Conservation (phyloP, 2,329 filamentous ascomycete genomes). For the Epichloe coenophiala region DNA sequence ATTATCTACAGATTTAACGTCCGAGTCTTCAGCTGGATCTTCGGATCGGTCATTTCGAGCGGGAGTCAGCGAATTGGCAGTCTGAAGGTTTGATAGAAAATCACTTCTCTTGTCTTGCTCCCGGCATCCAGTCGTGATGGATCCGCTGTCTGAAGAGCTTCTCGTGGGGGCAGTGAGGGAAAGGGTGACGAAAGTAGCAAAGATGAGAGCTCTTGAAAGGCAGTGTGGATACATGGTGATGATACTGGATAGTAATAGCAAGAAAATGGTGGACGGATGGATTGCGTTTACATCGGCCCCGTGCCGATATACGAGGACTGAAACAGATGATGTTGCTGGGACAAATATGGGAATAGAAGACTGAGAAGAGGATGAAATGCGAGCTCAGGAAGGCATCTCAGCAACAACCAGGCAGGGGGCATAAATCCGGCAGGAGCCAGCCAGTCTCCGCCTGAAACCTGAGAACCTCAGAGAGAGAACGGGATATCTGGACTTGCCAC, state of each 20-base stretch:
- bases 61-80: neutral
- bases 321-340: too few relatives aligned
- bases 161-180: neutral
- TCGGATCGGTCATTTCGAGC: neutral
- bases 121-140: too few relatives aligned
- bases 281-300: neutral
- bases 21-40: neutral
- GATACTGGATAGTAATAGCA: neutral
- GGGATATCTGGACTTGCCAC: too few relatives aligned
- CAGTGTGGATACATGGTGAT: neutral
- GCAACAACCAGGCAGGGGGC: too few relatives aligned
- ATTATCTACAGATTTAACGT: neutral
- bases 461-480: too few relatives aligned
- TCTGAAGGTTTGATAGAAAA: neutral
- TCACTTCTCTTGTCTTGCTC: neutral
- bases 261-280: neutral
- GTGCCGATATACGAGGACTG: too few relatives aligned
- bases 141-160: slow-evolving; percentile 13
- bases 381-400: too few relatives aligned
- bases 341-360: neutral
- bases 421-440: too few relatives aligned
- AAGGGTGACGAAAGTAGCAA: neutral
- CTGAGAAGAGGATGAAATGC: neutral
- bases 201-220: neutral
- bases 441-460: too few relatives aligned